Evolutionary conservation across 2,329 filamentous ascomycete species (phyloP).

Genomic region (Trichophyton benhamiae): DNA sequence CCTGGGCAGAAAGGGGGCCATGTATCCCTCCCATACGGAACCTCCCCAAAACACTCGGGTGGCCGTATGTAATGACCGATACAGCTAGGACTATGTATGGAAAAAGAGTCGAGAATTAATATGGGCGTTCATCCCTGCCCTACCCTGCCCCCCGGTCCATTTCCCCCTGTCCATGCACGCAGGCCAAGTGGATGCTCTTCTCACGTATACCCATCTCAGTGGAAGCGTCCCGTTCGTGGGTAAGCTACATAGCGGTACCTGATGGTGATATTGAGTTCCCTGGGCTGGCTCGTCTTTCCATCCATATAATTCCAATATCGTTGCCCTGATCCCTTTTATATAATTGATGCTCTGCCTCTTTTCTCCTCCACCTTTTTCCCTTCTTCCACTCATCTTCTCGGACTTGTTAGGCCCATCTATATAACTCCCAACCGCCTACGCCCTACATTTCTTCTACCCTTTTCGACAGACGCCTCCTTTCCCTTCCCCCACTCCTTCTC

Average conservation of each 20-base stretch:
- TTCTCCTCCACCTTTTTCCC: neutral
- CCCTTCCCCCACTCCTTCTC: neutral
- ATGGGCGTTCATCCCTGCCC: neutral
- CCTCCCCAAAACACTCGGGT: neutral
- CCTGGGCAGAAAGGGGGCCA: neutral
- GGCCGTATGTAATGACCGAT: neutral
- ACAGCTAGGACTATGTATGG: neutral
- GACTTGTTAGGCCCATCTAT: neutral
- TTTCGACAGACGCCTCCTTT: neutral
- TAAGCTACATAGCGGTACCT: constrained; percentile 1
- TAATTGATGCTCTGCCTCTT: constrained; percentile 2
- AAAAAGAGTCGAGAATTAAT: neutral
- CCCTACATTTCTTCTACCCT: neutral
- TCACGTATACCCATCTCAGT: constrained; percentile 5
- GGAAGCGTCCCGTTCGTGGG: constrained; percentile 4
- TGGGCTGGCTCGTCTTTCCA: neutral
- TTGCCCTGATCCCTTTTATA: constrained; percentile 2
- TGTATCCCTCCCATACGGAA: neutral
- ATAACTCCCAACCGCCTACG: neutral
- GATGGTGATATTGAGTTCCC: constrained; percentile 1
- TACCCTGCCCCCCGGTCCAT: neutral
- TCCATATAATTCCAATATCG: neutral
- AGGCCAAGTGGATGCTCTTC: constrained; percentile 1
- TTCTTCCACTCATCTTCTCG: neutral
- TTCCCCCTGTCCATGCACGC: constrained; percentile 1